phyloP scores from a whole-genome alignment of 2,329 filamentous ascomycete genomes.

The Aureobasidium sp. region DNA sequence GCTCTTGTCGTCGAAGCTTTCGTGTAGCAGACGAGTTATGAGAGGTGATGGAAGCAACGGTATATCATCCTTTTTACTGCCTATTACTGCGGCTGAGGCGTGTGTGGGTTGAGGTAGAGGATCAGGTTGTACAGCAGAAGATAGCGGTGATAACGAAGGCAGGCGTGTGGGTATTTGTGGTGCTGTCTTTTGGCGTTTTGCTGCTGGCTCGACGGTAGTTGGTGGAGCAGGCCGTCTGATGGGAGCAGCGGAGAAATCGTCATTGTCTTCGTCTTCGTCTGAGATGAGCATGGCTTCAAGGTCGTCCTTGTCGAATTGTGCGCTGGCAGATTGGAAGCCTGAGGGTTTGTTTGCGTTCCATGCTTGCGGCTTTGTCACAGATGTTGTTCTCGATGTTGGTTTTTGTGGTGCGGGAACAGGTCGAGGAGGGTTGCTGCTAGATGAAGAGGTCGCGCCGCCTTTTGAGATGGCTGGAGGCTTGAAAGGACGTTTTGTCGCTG shows the following conservation, averaged over 20 bases:
- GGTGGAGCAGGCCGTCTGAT: neutral
- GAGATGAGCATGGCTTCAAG: constrained; percentile 10
- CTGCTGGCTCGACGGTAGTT: neutral
- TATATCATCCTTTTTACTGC: constrained; percentile 19
- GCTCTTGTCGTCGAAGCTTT: constrained; percentile 64
- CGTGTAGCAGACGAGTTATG: constrained; percentile 68
- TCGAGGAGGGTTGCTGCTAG: neutral
- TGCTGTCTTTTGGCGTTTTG: constrained; percentile 5
- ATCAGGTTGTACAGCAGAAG: neutral
- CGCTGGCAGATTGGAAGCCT: constrained; percentile 7
- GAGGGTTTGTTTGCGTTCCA: neutral
- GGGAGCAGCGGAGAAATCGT: neutral
- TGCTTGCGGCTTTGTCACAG: neutral
- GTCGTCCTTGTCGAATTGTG: neutral
- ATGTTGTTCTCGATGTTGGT: neutral
- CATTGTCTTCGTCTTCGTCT: neutral
- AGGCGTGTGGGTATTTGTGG: neutral
- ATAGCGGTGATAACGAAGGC: constrained; percentile 2
- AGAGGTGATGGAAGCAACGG: constrained; percentile 63
- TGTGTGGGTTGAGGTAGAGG: neutral
- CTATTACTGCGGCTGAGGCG: neutral
- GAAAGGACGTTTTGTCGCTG: constrained; percentile 10
- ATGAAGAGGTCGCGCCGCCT: neutral
- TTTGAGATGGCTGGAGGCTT: constrained; percentile 3
- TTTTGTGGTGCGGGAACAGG: neutral